phyloP scores from a whole-genome alignment of 78 protist species.

The Trichosphaerium sp. region DNA sequence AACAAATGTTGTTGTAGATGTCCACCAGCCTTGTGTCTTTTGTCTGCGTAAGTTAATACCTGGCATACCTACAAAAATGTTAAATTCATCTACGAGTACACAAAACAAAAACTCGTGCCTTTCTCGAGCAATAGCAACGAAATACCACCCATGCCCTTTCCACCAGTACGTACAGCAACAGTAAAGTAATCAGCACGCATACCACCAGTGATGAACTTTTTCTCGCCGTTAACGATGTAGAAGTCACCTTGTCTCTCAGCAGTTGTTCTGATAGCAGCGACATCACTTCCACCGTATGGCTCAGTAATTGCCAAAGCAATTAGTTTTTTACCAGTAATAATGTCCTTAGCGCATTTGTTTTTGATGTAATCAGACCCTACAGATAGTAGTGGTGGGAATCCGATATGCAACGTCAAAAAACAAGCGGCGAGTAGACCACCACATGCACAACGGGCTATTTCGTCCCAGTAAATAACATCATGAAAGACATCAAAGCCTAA shows the following conservation, averaged over 20 bases:
- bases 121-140: constrained; percentile 13
- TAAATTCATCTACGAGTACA: too few relatives aligned
- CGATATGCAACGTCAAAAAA: constrained; percentile 7
- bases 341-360: background rate
- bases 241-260: too few relatives aligned
- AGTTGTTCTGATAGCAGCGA: background rate
- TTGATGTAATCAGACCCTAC: constrained; percentile 26
- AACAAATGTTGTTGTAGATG: constrained; percentile 22
- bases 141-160: constrained; percentile 8
- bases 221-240: background rate
- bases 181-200: background rate
- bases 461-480: constrained; percentile 24
- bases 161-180: too few relatives aligned
- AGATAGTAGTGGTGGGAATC: constrained; percentile 35
- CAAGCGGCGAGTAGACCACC: constrained; percentile 10
- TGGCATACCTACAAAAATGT: too few relatives aligned
- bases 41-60: too few relatives aligned
- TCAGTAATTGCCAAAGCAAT: constrained; percentile 33
- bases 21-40: too few relatives aligned
- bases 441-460: constrained; percentile 9
- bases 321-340: constrained; percentile 19
- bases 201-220: constrained; percentile 17
- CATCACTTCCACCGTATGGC: background rate
- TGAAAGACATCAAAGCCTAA: too few relatives aligned
- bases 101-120: background rate